These are phyloP conservation scores for Berberis thunbergii DNA, from an alignment of 164 flowering plant species.

Conservation along the genomic window DNA sequence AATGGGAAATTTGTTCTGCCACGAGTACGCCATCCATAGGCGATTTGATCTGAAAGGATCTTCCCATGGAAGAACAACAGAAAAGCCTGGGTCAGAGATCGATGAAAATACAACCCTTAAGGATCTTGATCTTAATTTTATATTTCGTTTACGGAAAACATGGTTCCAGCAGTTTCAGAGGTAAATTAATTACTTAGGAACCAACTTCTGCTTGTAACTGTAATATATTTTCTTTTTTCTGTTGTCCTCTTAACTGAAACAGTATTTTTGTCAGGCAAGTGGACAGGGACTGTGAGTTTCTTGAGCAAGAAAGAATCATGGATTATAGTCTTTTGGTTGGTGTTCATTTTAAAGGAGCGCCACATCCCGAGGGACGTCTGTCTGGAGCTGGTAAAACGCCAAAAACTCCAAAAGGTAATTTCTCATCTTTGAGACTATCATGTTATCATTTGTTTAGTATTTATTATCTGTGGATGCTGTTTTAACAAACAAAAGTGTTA, in stretches of 20 bases:
- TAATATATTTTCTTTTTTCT: not conserved
- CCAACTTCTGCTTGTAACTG: not conserved
- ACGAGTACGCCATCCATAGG: slow-evolving; percentile 69
- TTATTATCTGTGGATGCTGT: not conserved
- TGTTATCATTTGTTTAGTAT: not conserved
- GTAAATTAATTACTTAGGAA: slow-evolving; percentile 26
- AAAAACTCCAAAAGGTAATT: not conserved
- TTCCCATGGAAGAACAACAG: slow-evolving; percentile 74
- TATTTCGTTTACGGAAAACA: slow-evolving; percentile 51
- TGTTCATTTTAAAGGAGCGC: slow-evolving; percentile 52
- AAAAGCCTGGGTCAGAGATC: slow-evolving; percentile 57
- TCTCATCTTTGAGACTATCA: not conserved
- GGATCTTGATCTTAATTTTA: slow-evolving; percentile 82
- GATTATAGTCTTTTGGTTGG: slow-evolving; percentile 92
- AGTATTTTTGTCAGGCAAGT: slow-evolving; percentile 48
- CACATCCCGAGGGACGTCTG: not conserved
- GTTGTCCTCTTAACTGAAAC: not conserved
- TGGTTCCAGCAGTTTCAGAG: slow-evolving; percentile 64
- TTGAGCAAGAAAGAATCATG: slow-evolving; percentile 83
- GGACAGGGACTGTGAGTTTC: slow-evolving; percentile 70
- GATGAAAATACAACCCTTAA: slow-evolving; percentile 82
- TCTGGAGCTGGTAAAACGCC: not conserved
- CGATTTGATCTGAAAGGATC: slow-evolving; percentile 88
- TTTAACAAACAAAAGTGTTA: not conserved
- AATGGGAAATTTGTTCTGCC: slow-evolving; percentile 85